Evolutionary conservation across 2,329 filamentous ascomycete genomes (phyloP).

Genomic region (Bipolaris victoriae): DNA sequence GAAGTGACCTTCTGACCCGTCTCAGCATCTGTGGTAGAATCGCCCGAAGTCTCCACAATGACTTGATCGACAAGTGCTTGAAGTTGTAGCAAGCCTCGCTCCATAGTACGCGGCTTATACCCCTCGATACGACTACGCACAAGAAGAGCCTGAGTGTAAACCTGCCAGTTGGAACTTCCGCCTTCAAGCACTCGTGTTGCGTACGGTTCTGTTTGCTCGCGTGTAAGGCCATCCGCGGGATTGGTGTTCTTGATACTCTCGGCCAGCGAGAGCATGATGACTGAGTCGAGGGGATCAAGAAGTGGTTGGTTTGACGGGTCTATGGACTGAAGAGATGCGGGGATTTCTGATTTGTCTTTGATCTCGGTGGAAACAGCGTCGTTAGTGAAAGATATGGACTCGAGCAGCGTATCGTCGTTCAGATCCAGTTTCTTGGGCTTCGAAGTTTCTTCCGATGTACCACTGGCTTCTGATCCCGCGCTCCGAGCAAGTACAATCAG

Average conservation of each 20-base stretch:
- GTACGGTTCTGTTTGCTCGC: constrained; percentile 93
- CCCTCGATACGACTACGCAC: constrained; percentile 90
- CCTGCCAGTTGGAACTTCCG: constrained; percentile 94
- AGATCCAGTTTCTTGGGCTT: constrained; percentile 74
- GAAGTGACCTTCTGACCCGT: constrained; percentile 64
- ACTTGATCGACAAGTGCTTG: constrained; percentile 96
- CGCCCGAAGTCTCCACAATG: constrained; percentile 75
- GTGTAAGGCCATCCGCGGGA: constrained; percentile 80
- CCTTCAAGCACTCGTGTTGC: constrained; percentile 86
- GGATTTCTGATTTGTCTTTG: constrained; percentile 60
- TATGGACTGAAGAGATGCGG: constrained; percentile 66
- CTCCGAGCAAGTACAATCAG: constrained; percentile 90
- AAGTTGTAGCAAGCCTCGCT: constrained; percentile 87
- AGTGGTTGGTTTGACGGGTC: constrained; percentile 82
- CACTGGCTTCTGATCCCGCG: constrained; percentile 41
- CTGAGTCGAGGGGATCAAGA: constrained; percentile 82
- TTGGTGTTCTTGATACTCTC: constrained; percentile 91
- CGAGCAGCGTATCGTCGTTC: constrained; percentile 91
- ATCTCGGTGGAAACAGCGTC: constrained; percentile 53
- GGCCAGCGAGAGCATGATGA: constrained; percentile 78
- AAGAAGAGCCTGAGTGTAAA: constrained; percentile 91
- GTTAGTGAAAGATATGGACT: constrained; percentile 80
- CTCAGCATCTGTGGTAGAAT: constrained; percentile 32
- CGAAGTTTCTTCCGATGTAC: constrained; percentile 32
- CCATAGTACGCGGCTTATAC: constrained; percentile 83